phyloP scores from a whole-genome alignment of 2,329 filamentous ascomycete species.

The Neonectria punicea region DNA sequence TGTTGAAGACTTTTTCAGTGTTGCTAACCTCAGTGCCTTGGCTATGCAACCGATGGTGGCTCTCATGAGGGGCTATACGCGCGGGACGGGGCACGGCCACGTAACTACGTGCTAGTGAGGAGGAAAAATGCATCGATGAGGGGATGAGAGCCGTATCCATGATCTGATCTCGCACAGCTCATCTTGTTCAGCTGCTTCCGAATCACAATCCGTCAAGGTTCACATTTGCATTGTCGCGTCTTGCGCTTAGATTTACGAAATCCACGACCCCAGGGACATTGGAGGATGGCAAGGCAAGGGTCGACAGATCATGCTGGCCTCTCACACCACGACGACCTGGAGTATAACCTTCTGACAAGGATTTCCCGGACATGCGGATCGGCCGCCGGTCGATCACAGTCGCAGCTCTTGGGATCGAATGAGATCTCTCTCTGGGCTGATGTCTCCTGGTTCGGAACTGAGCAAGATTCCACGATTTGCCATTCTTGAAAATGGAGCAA shows the following conservation, averaged over 20 bases:
- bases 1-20: slow-evolving; percentile 35
- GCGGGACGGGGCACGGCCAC: slow-evolving; percentile 9
- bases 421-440: background rate
- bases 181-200: too few relatives aligned
- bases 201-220: slow-evolving; percentile 8
- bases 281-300: background rate
- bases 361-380: slow-evolving; percentile 15
- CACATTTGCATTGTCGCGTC: slow-evolving; percentile 5
- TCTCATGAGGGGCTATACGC: slow-evolving; percentile 20
- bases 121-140: background rate
- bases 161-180: background rate
- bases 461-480: background rate
- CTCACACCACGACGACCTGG: slow-evolving; percentile 1
- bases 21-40: slow-evolving; percentile 5
- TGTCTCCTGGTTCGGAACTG: background rate
- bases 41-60: background rate
- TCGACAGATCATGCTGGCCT: slow-evolving; percentile 10
- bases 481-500: background rate
- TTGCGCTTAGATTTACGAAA: slow-evolving; percentile 6
- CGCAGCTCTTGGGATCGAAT: background rate
- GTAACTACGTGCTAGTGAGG: background rate
- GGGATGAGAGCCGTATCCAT: background rate
- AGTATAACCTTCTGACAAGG: slow-evolving; percentile 8
- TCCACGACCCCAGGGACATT: background rate
- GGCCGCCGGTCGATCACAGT: slow-evolving; percentile 10